Conservation (phyloP, 345 rosid genomes). For the Aquilaria sinensis region DNA sequence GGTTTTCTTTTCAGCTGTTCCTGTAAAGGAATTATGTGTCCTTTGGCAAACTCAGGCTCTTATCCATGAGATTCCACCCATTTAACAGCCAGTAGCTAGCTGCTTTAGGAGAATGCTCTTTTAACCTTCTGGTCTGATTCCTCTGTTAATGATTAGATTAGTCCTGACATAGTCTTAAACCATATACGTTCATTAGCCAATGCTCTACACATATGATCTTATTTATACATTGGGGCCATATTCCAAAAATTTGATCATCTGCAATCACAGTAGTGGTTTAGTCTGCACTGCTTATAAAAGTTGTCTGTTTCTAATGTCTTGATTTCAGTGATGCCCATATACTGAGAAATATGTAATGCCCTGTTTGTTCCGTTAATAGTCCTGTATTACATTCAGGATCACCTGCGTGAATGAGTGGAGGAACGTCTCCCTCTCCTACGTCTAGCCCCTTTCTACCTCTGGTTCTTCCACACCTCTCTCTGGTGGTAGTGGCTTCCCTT, state of each 20-base stretch:
- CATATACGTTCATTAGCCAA: neutral
- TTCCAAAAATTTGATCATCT: neutral
- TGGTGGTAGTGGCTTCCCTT: slow-evolving; percentile 54
- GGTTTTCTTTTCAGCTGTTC: no score
- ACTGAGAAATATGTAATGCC: slow-evolving; percentile 50
- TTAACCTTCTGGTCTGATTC: no score
- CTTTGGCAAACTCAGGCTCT: no score
- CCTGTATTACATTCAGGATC: slow-evolving; percentile 53
- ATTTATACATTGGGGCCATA: neutral
- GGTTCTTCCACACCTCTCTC: slow-evolving; percentile 64
- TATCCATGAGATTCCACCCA: no score
- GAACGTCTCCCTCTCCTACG: slow-evolving; percentile 58
- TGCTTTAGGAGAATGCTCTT: no score
- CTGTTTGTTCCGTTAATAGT: slow-evolving; percentile 58
- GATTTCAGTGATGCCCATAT: slow-evolving; percentile 37
- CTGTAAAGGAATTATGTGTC: no score
- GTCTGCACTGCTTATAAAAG: neutral
- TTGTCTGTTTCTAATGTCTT: slow-evolving; percentile 3
- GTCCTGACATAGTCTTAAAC: neutral
- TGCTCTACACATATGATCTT: slow-evolving; percentile 1
- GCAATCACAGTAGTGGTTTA: neutral
- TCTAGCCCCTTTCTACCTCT: slow-evolving; percentile 62
- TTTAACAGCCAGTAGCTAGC: no score
- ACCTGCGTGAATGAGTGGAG: slow-evolving; percentile 46
- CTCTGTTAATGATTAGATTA: neutral